Evolutionary conservation across 2,329 filamentous ascomycete genomes (phyloP).

Genomic region (Aspergillus awamori): DNA sequence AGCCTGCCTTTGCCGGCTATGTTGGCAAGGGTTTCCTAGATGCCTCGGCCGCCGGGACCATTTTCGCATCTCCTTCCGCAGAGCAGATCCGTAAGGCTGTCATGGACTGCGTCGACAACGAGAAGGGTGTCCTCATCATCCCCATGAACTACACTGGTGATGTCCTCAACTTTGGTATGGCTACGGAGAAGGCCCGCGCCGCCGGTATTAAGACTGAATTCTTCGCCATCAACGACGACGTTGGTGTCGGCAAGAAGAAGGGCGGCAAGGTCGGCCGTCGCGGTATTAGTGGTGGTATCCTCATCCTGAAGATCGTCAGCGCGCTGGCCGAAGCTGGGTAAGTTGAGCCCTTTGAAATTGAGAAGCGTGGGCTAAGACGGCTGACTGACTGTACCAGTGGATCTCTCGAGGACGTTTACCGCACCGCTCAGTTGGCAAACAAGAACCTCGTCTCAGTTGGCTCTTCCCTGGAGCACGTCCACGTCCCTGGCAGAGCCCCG

Average conservation of each 20-base stretch:
- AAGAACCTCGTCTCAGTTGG: conserved; percentile 83
- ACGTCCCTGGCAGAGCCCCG: conserved; percentile 76
- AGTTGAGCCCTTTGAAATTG: conserved; percentile 21
- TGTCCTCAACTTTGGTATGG: conserved; percentile 90
- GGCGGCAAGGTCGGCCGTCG: conserved; percentile 90
- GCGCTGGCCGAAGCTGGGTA: conserved; percentile 75
- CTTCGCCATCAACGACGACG: conserved; percentile 90
- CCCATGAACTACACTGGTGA: conserved; percentile 96
- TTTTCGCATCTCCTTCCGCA: conserved; percentile 79
- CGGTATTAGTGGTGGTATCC: conserved; percentile 86
- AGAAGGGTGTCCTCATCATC: conserved; percentile 79
- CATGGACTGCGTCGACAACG: conserved; percentile 69
- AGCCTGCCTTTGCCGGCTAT: conserved; percentile 83
- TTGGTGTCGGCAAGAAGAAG: conserved; percentile 77
- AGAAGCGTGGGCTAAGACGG: not conserved
- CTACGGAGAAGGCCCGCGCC: conserved; percentile 86
- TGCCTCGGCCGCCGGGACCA: conserved; percentile 81
- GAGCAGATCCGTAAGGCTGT: conserved; percentile 82
- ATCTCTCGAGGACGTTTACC: conserved; percentile 69
- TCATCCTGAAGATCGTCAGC: conserved; percentile 88
- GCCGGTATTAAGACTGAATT: conserved; percentile 78
- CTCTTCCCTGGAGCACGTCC: conserved; percentile 85
- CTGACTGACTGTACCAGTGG: conserved; percentile 33
- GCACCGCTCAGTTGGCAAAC: conserved; percentile 70
- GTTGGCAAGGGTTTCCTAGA: conserved; percentile 80